Percentiles rank a stretch among this genome's conserved stretches.
phyloP scores from a whole-genome alignment of 805 yeast genomes.

The Candida palmyrensis region DNA sequence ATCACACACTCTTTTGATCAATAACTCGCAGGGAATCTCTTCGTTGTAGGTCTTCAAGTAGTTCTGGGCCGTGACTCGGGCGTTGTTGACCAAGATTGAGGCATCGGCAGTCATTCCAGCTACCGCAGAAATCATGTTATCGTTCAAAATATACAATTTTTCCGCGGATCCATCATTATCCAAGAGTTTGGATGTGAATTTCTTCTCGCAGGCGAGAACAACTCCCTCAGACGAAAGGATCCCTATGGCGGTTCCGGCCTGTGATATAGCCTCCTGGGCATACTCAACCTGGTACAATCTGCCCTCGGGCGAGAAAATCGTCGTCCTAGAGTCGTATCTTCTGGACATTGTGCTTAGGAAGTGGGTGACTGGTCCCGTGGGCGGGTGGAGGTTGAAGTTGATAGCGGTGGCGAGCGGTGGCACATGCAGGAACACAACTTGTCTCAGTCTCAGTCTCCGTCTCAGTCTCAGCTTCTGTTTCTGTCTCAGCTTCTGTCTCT shows the following conservation, averaged over 20 bases:
- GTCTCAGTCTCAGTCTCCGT: too few relatives aligned
- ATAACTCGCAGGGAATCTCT: conserved; percentile 87
- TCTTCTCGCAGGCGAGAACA: conserved; percentile 94
- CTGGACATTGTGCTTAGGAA: conserved; percentile 79
- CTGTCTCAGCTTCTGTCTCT: too few relatives aligned
- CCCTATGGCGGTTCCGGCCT: conserved; percentile 81
- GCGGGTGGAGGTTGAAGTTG: too few relatives aligned
- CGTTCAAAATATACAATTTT: conserved; percentile 82
- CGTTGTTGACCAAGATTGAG: conserved; percentile 77
- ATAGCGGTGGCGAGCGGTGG: too few relatives aligned
- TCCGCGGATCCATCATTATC: conserved; percentile 94
- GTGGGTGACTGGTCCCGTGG: too few relatives aligned
- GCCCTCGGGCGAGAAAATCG: conserved; percentile 98
- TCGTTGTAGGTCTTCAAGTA: conserved; percentile 85
- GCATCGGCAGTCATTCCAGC: conserved; percentile 99
- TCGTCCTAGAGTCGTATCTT: conserved; percentile 98
- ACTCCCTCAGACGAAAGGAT: conserved; percentile 79
- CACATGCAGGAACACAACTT: too few relatives aligned
- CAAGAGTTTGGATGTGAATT: conserved; percentile 84
- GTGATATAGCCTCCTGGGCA: conserved; percentile 86
- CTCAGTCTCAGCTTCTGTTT: too few relatives aligned
- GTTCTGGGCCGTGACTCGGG: conserved; percentile 80
- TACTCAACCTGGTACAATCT: conserved; percentile 96
- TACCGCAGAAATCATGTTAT: conserved; percentile 84
- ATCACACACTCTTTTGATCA: conserved; percentile 87